A percentile compares a stretch with the other conserved stretches of the same genome.
Evolutionary conservation across 345 rosid species (phyloP).

Genomic region (Eucalyptus tenuipes): DNA sequence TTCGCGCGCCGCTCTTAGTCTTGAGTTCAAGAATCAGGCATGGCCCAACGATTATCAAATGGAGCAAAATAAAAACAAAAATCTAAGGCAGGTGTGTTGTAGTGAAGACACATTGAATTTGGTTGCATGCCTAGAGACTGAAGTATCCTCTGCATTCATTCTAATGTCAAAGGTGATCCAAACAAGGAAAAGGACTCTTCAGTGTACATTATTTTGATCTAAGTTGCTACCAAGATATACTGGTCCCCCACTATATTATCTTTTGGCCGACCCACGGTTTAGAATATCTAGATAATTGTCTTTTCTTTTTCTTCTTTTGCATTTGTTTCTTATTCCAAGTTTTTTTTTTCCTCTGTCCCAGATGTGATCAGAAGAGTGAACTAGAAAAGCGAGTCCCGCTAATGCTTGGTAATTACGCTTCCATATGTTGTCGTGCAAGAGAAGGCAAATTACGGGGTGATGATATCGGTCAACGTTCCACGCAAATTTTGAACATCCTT

Average conservation of each 20-base stretch:
- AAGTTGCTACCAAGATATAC: background rate
- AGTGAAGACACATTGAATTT: background rate
- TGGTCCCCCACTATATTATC: background rate
- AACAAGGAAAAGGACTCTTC: background rate
- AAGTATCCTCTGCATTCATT: background rate
- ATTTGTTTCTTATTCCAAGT: background rate
- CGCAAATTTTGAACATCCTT: background rate
- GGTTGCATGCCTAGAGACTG: background rate
- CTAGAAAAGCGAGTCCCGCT: background rate
- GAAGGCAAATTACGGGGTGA: background rate
- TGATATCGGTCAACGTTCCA: background rate
- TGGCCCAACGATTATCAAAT: background rate
- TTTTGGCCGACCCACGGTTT: background rate
- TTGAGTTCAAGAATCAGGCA: background rate
- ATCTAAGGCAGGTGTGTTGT: background rate
- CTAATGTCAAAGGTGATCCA: background rate
- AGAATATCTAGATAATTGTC: background rate
- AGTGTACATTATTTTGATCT: background rate
- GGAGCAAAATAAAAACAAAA: background rate
- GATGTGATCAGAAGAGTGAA: background rate
- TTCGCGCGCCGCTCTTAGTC: accelerated
- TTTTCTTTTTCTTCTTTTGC: background rate
- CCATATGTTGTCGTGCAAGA: background rate
- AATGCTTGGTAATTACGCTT: background rate
- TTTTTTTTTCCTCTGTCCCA: background rate